Evolutionary conservation across 2,329 filamentous ascomycete species (phyloP).

Genomic region (Cryoendolithus antarcticus): DNA sequence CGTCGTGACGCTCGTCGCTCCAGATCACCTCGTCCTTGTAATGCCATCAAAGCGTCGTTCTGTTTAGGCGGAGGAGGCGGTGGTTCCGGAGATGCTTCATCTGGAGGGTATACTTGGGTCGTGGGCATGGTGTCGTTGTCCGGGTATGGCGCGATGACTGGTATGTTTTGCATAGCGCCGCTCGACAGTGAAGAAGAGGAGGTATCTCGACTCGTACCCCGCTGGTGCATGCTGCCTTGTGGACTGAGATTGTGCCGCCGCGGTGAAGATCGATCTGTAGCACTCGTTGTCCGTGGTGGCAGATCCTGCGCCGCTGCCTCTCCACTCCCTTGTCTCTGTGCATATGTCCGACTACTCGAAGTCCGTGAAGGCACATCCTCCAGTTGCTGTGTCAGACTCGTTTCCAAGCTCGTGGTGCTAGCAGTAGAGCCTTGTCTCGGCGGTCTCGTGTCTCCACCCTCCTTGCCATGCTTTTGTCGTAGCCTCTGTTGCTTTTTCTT

Average conservation of each 20-base stretch:
- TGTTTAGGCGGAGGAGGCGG: slow-evolving; percentile 73
- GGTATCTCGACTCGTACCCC: slow-evolving; percentile 16
- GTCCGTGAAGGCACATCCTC: slow-evolving; percentile 28
- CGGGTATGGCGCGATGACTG: slow-evolving; percentile 61
- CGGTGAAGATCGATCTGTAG: slow-evolving; percentile 31
- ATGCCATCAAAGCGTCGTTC: slow-evolving; percentile 77
- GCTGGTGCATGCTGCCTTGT: slow-evolving; percentile 20
- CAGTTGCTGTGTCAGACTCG: slow-evolving; percentile 33
- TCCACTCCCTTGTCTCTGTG: slow-evolving; percentile 28
- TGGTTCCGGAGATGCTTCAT: slow-evolving; percentile 28
- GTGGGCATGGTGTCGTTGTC: slow-evolving; percentile 44
- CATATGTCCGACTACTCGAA: slow-evolving; percentile 28
- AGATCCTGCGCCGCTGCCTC: slow-evolving; percentile 31
- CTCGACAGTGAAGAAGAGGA: slow-evolving; percentile 59
- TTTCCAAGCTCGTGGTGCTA: slow-evolving; percentile 33
- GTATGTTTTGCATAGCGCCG: slow-evolving; percentile 61
- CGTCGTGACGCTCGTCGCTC: slow-evolving; percentile 84
- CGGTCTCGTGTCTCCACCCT: slow-evolving; percentile 23
- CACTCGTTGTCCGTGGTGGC: slow-evolving; percentile 36
- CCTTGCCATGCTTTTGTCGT: slow-evolving; percentile 41
- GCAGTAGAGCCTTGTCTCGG: slow-evolving; percentile 34
- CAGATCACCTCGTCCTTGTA: slow-evolving; percentile 84
- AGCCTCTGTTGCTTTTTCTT: slow-evolving; percentile 95
- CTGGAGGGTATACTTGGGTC: slow-evolving; percentile 8
- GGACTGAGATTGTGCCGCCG: slow-evolving; percentile 27